A percentile compares a stretch with the other conserved stretches of the same genome.
These are phyloP conservation scores for Acacia confusa DNA, from an alignment of 306 rosid species.

Conservation along the genomic window DNA sequence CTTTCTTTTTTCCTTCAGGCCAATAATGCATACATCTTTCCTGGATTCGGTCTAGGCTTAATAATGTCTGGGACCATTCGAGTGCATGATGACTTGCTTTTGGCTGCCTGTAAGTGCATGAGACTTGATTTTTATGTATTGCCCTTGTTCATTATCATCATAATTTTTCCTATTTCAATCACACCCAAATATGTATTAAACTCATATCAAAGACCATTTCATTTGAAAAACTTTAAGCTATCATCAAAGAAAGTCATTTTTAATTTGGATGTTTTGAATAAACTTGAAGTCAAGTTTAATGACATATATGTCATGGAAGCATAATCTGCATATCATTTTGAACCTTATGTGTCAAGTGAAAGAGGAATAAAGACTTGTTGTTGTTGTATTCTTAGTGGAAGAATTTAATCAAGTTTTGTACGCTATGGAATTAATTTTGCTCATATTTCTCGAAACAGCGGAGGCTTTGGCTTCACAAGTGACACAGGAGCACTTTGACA, in stretches of 20 bases:
- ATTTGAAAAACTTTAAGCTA: neutral
- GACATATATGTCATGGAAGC: neutral
- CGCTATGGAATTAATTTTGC: neutral
- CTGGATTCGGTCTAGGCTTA: slow-evolving; percentile 90
- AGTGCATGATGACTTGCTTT: slow-evolving; percentile 91
- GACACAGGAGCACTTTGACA: slow-evolving; percentile 61
- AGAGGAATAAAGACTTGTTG: neutral
- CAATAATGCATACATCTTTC: slow-evolving; percentile 94
- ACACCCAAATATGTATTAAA: neutral
- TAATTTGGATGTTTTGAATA: neutral
- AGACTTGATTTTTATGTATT: neutral
- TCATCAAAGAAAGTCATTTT: neutral
- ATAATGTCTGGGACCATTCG: slow-evolving; percentile 95
- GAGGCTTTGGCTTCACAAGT: slow-evolving; percentile 93
- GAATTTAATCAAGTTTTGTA: neutral
- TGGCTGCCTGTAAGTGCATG: slow-evolving; percentile 87
- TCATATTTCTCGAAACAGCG: slow-evolving; percentile 53
- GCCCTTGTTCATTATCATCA: neutral
- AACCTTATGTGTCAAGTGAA: neutral
- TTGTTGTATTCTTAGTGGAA: neutral
- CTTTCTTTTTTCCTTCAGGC: slow-evolving; percentile 51
- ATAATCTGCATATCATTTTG: neutral
- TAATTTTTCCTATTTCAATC: neutral
- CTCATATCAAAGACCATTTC: neutral
- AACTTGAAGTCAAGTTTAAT: neutral